phyloP scores from a whole-genome alignment of 225 moss, liverwort and hornwort genomes.

The Asterella californica region DNA sequence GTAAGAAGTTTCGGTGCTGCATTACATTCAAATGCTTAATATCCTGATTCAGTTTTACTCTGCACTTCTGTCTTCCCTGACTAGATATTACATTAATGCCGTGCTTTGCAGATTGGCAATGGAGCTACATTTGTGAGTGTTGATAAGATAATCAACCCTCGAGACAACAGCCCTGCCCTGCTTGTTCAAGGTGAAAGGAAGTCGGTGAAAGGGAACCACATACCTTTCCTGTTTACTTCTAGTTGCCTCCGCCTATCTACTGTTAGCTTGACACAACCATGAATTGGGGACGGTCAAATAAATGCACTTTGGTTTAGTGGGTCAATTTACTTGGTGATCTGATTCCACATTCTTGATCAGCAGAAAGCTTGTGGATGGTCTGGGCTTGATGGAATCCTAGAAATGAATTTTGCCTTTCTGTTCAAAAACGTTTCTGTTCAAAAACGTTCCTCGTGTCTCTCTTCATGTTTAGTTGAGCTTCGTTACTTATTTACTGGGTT shows the following conservation, averaged over 20 bases:
- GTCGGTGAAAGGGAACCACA: too few species aligned
- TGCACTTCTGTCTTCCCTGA: background rate
- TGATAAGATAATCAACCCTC: constrained; percentile 55
- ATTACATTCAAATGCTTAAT: background rate
- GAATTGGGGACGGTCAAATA: background rate
- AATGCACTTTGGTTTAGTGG: too few species aligned
- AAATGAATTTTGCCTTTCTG: too few species aligned
- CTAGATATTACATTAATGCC: background rate
- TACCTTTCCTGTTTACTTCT: too few species aligned
- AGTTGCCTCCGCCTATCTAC: background rate
- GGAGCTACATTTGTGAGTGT: constrained; percentile 61
- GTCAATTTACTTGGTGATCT: too few species aligned
- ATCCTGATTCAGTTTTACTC: background rate
- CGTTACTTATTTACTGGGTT: too few species aligned
- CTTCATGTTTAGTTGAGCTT: too few species aligned
- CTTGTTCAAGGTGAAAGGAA: constrained; percentile 42
- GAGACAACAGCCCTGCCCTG: constrained; percentile 47
- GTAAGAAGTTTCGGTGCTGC: constrained; percentile 16
- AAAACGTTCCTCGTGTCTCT: too few species aligned
- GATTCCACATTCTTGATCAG: too few species aligned
- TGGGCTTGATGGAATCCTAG: too few species aligned
- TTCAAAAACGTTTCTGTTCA: too few species aligned
- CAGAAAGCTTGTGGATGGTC: too few species aligned
- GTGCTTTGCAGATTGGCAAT: constrained; percentile 44
- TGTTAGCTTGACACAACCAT: background rate